These are phyloP conservation scores for Suhomyces chickasaworum DNA, from an alignment of 1,139 yeast species.

Conservation along the genomic window DNA sequence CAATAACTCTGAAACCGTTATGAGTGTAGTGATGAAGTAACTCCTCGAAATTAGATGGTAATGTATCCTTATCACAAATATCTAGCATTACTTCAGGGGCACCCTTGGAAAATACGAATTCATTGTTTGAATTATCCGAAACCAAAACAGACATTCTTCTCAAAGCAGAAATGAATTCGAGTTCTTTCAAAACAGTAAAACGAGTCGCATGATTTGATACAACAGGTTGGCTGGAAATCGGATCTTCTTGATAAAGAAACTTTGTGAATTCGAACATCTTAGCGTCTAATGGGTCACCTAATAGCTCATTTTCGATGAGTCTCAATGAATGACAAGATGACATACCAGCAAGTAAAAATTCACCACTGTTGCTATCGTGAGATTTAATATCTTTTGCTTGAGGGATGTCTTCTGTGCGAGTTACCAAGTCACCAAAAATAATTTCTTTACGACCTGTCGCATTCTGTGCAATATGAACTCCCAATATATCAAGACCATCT, in stretches of 20 bases:
- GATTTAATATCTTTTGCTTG: constrained; percentile 1
- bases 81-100: constrained; percentile 95
- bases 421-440: constrained; percentile 50
- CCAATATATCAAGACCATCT: constrained; percentile 91
- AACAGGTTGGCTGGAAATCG: constrained; percentile 31
- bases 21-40: constrained; percentile 83
- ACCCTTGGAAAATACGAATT: constrained; percentile 76
- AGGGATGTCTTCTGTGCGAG: constrained; percentile 19
- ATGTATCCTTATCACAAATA: constrained; percentile 66
- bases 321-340: constrained; percentile 88
- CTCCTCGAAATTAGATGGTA: constrained; percentile 77
- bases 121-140: constrained; percentile 24
- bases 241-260: constrained; percentile 74
- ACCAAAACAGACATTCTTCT: constrained; percentile 87
- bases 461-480: constrained; percentile 67
- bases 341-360: constrained; percentile 53
- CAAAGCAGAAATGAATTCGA: constrained; percentile 80
- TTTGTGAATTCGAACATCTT: constrained; percentile 91
- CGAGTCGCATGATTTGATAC: constrained; percentile 33
- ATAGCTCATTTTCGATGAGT: constrained; percentile 69
- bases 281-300: constrained; percentile 91
- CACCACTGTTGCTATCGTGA: constrained; percentile 35
- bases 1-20: constrained; percentile 91
- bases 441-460: constrained; percentile 54
- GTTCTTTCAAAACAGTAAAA: constrained; percentile 65